Base-by-base conservation (phyloP, 2,329 filamentous ascomycete genomes). In the Phoma sp. region DNA sequence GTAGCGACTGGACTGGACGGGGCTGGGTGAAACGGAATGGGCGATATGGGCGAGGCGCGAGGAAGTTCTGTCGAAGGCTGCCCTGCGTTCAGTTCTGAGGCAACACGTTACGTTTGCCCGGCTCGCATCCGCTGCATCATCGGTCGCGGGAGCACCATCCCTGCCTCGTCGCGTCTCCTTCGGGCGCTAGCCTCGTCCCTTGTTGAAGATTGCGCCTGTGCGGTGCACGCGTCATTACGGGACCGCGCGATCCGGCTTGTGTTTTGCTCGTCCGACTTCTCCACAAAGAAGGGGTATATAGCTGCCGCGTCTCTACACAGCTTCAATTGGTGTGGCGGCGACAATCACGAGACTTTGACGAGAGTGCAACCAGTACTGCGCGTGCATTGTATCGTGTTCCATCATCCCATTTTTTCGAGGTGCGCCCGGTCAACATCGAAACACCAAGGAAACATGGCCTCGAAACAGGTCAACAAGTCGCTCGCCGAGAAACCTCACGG, bases 401-500 rank as follows among this genome's bases (percentile, higher is more conserved):
- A 24, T 25, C 25, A 23, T 10, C 33, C 27, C 35, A 33, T 22
- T 47, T 43, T 48, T 10, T n/a, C 11, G 27, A 29, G 27, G 9
- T 9, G 27, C 27, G 27, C 25, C 40, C 27, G 4, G 36, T 38
- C 7, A 24, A 38, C 7, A 38, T 10, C 25, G 18, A 24, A 39
- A 47, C 33, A 36, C 38, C 39, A 39, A 38, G 33, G 35, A 36
- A 30, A 49, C 29, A 73, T 74, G 71, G 52, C 71, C 22, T 55
- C 68, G 32, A 69, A 66, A 59, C 61, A 54, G 47, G 68, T 67
- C 32, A 58, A 59, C 30, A 54, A 51, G 51, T 54, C 58, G 36
- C 55, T 60, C 4, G 59, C 56, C 10, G 69, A 72, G 47, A 58
- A 71, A 58, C 62, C 65, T 32, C 72, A 76, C 63, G 72, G 72